Base-by-base conservation (phyloP, 257 asterid species). In the Ilex asprella region DNA sequence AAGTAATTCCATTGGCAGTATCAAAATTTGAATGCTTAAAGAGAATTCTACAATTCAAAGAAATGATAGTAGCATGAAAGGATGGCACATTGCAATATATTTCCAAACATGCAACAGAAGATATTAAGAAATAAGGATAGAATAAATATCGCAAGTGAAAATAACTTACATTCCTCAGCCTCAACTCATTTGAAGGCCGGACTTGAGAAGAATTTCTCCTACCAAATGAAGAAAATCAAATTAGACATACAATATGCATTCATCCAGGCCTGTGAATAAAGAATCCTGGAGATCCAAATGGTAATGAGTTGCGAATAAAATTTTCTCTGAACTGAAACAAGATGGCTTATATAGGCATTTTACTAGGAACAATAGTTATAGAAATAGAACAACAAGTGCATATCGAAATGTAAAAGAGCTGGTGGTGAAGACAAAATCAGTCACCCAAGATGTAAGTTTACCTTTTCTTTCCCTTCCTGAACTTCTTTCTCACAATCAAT, bases 151-250 rank as follows among this genome's bases (percentile, higher is more conserved):
- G 30, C 59, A 54, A 16, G n/a, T 1, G 60, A 29, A 30, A 31
- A 63, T 7, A 46, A 52, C 68, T 65, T 27, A 61, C 79, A 60
- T 67, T 68, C 29, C 29, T 30, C 50, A 56, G 55, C 50, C 51
- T 59, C 62, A 30, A 21, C 44, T 61, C 10, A 67, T 21, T 29
- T 12, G 53, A 56, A 69, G 60, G 31, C 44, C 49, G 75, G 39
- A 55, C 64, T 63, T 15, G 60, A 59, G 71, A 65, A 70, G 63
- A 5, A 31, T 58, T 54, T 32, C 29, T 65, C 69, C 79, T 65
- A 49, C 43, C 30, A 47, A 50, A 56, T 2, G 14, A 31, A 55
- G 16, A 55, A 29, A 15, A 21, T 66, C 30, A 59, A 47, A 16
- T 62, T 46, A 44, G 27, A 35, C 43, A 61, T 55, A 27, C 5